Conservation (phyloP, 2,329 filamentous ascomycete species). For the Claviceps maximensis region DNA sequence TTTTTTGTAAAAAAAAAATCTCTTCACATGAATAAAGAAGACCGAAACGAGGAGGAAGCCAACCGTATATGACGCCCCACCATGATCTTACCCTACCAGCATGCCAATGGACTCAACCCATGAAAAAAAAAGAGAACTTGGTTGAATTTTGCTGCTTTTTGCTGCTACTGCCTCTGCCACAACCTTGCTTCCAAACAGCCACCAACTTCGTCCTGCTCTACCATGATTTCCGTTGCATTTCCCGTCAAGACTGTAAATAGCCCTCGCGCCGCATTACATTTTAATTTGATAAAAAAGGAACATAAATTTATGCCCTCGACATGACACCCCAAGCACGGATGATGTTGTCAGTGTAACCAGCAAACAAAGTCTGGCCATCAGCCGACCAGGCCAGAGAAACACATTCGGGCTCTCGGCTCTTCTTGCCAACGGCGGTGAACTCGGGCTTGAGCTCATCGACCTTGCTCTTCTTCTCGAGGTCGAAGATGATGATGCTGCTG, state of each 20-base stretch:
- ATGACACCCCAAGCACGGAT: constrained; percentile 97
- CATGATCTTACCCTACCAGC: constrained; percentile 28
- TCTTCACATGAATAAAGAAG: constrained; percentile 29
- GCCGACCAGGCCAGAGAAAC: constrained; percentile 94
- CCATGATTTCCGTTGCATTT: background rate
- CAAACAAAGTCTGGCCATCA: constrained; percentile 97
- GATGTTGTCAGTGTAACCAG: constrained; percentile 99
- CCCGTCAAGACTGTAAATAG: background rate
- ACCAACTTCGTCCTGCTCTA: background rate
- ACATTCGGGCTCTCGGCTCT: constrained; percentile 97
- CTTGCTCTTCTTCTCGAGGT: constrained; percentile 99
- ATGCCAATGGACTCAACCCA: constrained; percentile 10
- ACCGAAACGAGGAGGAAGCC: constrained; percentile 30
- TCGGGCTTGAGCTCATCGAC: constrained; percentile 99
- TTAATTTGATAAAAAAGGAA: constrained; percentile 7
- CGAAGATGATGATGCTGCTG: constrained; percentile 99
- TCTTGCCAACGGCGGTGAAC: constrained; percentile 95
- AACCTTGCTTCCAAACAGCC: background rate
- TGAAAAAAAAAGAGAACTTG: background rate
- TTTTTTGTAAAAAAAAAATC: constrained; percentile 10
- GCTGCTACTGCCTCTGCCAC: background rate
- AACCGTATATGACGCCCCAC: constrained; percentile 31
- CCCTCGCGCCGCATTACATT: background rate
- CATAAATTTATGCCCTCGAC: constrained; percentile 61
- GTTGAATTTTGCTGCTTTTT: background rate